Evolutionary conservation across 108 stramenopile species (phyloP).

Genomic region (Parmales sp.): DNA sequence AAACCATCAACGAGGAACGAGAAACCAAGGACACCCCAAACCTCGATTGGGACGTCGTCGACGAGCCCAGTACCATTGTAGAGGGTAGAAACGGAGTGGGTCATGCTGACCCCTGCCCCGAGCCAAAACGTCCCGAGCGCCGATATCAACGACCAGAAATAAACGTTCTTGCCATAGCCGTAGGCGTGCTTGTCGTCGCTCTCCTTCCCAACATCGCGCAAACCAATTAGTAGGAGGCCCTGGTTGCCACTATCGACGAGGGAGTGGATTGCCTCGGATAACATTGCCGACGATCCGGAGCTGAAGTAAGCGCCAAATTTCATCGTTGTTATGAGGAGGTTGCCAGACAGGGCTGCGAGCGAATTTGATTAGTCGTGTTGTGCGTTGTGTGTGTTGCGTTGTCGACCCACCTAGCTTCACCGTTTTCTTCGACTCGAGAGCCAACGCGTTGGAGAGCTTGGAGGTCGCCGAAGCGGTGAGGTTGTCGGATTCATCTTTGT

Average conservation of each 20-base stretch:
- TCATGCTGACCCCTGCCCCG: constrained; percentile 84
- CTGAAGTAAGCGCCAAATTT: constrained; percentile 79
- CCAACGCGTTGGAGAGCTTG: no score
- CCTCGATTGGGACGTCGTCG: constrained; percentile 55
- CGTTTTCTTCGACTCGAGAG: no score
- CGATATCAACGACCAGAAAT: constrained; percentile 79
- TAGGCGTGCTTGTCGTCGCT: constrained; percentile 84
- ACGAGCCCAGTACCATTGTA: constrained; percentile 48
- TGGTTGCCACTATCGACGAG: constrained; percentile 92
- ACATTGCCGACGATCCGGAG: constrained; percentile 81
- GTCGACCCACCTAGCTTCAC: no score
- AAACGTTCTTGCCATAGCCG: constrained; percentile 77
- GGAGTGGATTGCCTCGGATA: constrained; percentile 86
- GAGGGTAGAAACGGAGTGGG: constrained; percentile 57
- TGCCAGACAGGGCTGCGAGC: constrained; percentile 81
- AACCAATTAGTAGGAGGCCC: constrained; percentile 68
- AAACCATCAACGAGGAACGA: constrained; percentile 77
- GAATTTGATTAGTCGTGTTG: no score
- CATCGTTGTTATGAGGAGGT: constrained; percentile 69
- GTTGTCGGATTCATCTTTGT: no score
- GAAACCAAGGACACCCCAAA: constrained; percentile 75
- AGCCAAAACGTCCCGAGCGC: constrained; percentile 91
- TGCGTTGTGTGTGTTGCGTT: no score
- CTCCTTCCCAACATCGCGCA: constrained; percentile 52
- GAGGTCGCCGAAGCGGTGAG: no score